phyloP scores from a whole-genome alignment of 2,329 filamentous ascomycete genomes.

The Magnaporthiopsis incrustans region DNA sequence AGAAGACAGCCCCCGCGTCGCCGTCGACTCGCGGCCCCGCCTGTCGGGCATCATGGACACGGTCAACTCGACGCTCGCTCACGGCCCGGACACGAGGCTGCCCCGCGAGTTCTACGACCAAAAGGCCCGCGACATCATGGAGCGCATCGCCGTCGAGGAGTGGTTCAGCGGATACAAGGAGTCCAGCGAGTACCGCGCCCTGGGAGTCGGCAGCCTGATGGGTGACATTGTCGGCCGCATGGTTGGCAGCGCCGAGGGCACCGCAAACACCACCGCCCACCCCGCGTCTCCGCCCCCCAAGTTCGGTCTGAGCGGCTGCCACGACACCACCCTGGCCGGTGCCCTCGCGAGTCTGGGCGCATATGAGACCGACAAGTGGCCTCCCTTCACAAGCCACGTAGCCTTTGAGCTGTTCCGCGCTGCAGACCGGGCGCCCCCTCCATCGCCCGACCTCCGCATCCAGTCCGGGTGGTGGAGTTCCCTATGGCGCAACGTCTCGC shows the following conservation, averaged over 20 bases:
- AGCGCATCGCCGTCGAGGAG: conserved; percentile 76
- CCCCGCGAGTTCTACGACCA: conserved; percentile 83
- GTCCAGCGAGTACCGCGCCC: conserved; percentile 74
- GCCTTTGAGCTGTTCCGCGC: conserved; percentile 76
- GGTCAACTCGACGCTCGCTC: conserved; percentile 79
- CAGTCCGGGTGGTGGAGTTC: not conserved
- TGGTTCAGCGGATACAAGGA: conserved; percentile 88
- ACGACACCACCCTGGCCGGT: conserved; percentile 86
- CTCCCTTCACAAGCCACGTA: conserved; percentile 86
- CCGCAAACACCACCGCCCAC: conserved; percentile 27
- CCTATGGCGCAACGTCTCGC: not conserved
- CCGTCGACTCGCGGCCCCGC: conserved; percentile 76
- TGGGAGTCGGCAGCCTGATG: conserved; percentile 79
- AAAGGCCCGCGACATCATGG: conserved; percentile 59
- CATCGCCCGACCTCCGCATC: not conserved
- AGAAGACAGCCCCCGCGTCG: conserved; percentile 55
- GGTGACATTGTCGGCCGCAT: conserved; percentile 76
- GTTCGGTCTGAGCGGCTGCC: conserved; percentile 76
- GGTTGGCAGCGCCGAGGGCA: conserved; percentile 56
- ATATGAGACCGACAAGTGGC: conserved; percentile 69
- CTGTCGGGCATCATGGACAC: conserved; percentile 92
- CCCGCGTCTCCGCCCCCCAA: conserved; percentile 42
- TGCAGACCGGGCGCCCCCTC: conserved; percentile 1
- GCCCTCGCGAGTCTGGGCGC: conserved; percentile 72
- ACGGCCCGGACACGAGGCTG: conserved; percentile 69